phyloP scores from a whole-genome alignment of 1,139 yeast species.

The Spathaspora sp. region DNA sequence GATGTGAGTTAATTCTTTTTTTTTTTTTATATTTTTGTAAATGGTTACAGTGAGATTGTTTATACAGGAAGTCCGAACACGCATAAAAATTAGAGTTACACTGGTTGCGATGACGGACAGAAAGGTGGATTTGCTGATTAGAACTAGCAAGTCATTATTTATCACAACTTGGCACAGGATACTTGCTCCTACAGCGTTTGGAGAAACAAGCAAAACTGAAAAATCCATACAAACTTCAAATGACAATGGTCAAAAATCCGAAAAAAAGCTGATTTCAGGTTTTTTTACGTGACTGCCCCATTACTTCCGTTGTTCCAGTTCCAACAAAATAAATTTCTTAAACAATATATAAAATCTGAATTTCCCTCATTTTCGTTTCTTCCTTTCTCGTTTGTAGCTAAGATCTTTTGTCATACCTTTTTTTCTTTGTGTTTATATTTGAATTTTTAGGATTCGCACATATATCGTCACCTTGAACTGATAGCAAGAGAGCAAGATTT shows the following conservation, averaged over 20 bases:
- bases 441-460: neutral
- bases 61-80: slow-evolving; percentile 1
- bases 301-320: neutral
- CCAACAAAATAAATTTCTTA: neutral
- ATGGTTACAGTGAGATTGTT: neutral
- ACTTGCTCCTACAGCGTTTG: neutral
- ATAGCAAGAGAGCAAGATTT: neutral
- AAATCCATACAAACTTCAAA: neutral
- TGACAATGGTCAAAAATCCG: neutral
- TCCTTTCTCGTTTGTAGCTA: neutral
- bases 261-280: neutral
- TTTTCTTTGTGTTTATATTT: neutral
- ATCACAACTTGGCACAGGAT: neutral
- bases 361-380: neutral
- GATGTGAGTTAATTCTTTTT: too few species aligned
- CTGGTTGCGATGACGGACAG: neutral
- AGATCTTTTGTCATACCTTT: too few species aligned
- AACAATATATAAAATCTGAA: neutral
- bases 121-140: neutral
- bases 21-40: neutral
- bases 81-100: neutral
- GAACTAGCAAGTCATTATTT: neutral
- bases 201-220: neutral
- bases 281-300: slow-evolving; percentile 1
- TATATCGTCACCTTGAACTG: neutral